A percentile compares a stretch with the other conserved stretches of the same genome.
phyloP scores from a whole-genome alignment of 2,329 filamentous ascomycete genomes.

The Phyllosticta citribraziliensis region DNA sequence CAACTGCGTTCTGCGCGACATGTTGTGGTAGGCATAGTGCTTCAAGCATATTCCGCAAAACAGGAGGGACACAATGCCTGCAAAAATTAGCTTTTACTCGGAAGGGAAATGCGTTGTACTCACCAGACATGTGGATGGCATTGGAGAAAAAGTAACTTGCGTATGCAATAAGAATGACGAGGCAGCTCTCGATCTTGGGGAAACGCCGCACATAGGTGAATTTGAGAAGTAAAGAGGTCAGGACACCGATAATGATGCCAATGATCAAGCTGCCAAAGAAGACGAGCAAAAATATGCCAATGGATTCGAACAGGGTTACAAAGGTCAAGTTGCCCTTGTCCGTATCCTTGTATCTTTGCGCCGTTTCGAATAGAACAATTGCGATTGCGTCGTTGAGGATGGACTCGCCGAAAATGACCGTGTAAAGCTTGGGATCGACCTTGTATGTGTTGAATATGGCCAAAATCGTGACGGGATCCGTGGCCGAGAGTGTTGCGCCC shows the following conservation, averaged over 20 bases:
- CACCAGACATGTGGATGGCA: constrained; percentile 90
- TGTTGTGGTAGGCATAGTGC: constrained; percentile 99
- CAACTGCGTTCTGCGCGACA: constrained; percentile 93
- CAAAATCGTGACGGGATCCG: constrained; percentile 92
- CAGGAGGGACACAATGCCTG: constrained; percentile 88
- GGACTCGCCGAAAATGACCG: constrained; percentile 95
- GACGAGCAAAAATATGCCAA: constrained; percentile 87
- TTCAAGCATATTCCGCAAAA: constrained; percentile 98
- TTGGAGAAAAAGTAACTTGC: constrained; percentile 98
- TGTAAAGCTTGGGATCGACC: constrained; percentile 97
- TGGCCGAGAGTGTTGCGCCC: constrained; percentile 90
- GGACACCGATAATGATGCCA: constrained; percentile 76
- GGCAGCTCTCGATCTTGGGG: constrained; percentile 92
- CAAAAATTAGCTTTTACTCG: constrained; percentile 11
- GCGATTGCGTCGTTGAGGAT: constrained; percentile 97
- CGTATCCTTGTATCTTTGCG: constrained; percentile 76
- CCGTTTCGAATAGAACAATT: constrained; percentile 97
- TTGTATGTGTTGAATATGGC: constrained; percentile 99
- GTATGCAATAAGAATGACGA: constrained; percentile 90
- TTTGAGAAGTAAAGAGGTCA: constrained; percentile 80
- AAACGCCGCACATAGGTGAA: constrained; percentile 88
- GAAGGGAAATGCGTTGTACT: constrained; percentile 23
- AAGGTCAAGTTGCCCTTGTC: constrained; percentile 58
- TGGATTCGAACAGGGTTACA: constrained; percentile 77
- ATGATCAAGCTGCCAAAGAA: constrained; percentile 93